Conservation (phyloP, 768 basidiomycete species). For the Termitomyces sp. region DNA sequence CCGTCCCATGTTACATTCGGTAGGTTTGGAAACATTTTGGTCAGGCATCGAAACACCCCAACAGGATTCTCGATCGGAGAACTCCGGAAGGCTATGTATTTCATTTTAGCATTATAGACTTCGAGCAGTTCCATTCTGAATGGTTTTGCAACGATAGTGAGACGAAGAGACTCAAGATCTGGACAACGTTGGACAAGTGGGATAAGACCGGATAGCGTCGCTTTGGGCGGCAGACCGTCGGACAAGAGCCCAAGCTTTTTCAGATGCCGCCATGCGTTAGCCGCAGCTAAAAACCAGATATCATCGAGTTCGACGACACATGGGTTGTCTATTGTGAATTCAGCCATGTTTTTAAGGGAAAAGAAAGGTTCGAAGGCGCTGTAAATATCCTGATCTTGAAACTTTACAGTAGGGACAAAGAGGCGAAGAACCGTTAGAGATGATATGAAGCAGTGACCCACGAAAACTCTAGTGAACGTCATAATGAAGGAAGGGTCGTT, state of each 20-base stretch:
- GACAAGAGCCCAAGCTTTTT: not conserved
- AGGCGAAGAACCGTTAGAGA: not conserved
- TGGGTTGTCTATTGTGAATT: not conserved
- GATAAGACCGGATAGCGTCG: not conserved
- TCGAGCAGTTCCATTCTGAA: not conserved
- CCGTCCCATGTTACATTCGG: not conserved
- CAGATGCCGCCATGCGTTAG: not conserved
- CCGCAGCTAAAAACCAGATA: not conserved
- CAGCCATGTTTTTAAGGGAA: not conserved
- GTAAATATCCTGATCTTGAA: not conserved
- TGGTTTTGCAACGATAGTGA: not conserved
- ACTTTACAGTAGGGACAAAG: not conserved
- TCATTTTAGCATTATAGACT: not conserved
- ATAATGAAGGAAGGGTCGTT: not conserved
- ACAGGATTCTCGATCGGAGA: not conserved
- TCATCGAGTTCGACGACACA: not conserved
- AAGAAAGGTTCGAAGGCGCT: not conserved
- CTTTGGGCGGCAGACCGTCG: not conserved
- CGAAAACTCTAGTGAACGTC: not conserved
- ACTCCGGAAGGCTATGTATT: not conserved
- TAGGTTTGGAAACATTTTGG: not conserved
- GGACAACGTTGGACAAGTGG: not conserved
- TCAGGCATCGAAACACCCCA: not conserved
- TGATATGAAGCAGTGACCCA: not conserved
- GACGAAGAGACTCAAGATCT: not conserved